Conservation (phyloP, 2,329 filamentous ascomycete species). For the Ilyonectria mors-panacis region DNA sequence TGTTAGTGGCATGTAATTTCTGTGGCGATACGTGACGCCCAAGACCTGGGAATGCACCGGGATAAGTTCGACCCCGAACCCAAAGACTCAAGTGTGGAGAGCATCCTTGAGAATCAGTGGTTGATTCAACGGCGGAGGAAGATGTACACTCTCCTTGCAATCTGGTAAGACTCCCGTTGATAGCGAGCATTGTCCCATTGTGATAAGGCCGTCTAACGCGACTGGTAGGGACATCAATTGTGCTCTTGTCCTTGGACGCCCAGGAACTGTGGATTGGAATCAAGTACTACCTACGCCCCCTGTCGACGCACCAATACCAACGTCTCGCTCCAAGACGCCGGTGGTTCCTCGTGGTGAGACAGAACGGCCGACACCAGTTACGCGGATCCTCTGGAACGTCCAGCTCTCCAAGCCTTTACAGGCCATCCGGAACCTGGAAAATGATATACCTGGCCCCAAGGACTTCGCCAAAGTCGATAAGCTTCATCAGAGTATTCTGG, state of each 20-base stretch:
- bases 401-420: constrained; percentile 64
- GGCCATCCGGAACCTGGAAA: constrained; percentile 70
- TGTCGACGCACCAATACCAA: constrained; percentile 66
- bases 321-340: constrained; percentile 62
- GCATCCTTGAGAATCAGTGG: constrained; percentile 71
- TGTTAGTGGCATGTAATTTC: constrained; percentile 69
- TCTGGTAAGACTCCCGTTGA: constrained; percentile 48
- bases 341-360: constrained; percentile 63
- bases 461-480: constrained; percentile 68
- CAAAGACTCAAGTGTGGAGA: constrained; percentile 61
- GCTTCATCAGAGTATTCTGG: constrained; percentile 66
- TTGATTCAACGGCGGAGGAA: constrained; percentile 68
- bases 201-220: not conserved
- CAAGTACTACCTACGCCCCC: constrained; percentile 64
- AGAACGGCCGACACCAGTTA: constrained; percentile 71
- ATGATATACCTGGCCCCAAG: constrained; percentile 68
- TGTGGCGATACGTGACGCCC: constrained; percentile 71
- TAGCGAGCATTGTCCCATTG: not conserved
- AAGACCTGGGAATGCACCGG: constrained; percentile 73
- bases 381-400: constrained; percentile 66
- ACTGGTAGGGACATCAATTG: constrained; percentile 68
- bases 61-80: constrained; percentile 67
- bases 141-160: constrained; percentile 69
- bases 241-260: constrained; percentile 67
- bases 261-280: constrained; percentile 68